Conservation (phyloP, 495 filamentous ascomycete genomes). For the Neurospora sp. region DNA sequence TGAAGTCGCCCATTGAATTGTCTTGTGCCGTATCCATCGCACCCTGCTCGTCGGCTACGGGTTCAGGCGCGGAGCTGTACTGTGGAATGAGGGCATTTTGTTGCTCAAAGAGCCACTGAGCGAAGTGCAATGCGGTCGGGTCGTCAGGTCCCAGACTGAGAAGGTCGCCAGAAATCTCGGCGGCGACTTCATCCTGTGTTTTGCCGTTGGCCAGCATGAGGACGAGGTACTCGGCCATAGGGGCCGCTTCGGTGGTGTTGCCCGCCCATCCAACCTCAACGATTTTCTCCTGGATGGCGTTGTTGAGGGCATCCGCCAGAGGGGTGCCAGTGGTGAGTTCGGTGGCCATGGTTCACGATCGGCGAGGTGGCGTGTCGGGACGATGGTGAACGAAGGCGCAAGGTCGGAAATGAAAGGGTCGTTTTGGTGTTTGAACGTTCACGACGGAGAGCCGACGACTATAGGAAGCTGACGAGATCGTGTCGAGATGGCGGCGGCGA, state of each 20-base stretch:
- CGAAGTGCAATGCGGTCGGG: slow-evolving; percentile 70
- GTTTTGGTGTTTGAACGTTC: neutral
- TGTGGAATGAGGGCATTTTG: slow-evolving; percentile 57
- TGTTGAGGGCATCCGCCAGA: slow-evolving; percentile 69
- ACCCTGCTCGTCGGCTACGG: slow-evolving; percentile 9
- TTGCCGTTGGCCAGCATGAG: slow-evolving; percentile 95
- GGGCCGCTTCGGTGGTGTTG: slow-evolving; percentile 67
- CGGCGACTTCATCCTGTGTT: slow-evolving; percentile 76
- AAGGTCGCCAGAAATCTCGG: slow-evolving; percentile 81
- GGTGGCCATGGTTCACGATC: slow-evolving; percentile 50
- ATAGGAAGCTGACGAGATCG: neutral
- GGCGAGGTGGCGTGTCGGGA: neutral
- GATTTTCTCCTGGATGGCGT: slow-evolving; percentile 80
- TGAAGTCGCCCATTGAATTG: slow-evolving; percentile 41
- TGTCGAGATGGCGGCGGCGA: neutral
- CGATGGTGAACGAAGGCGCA: neutral
- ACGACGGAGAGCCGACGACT: neutral
- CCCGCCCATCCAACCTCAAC: slow-evolving; percentile 90
- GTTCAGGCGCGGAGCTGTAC: slow-evolving; percentile 36
- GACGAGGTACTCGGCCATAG: slow-evolving; percentile 89
- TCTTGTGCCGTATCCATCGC: slow-evolving; percentile 13
- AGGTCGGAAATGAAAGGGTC: neutral
- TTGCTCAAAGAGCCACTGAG: slow-evolving; percentile 85
- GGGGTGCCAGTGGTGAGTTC: slow-evolving; percentile 64
- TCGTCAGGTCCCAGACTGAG: slow-evolving; percentile 76